These are phyloP conservation scores for Zygosaccharomyces sapae DNA, from an alignment of 1,139 yeast genomes.

Conservation along the genomic window DNA sequence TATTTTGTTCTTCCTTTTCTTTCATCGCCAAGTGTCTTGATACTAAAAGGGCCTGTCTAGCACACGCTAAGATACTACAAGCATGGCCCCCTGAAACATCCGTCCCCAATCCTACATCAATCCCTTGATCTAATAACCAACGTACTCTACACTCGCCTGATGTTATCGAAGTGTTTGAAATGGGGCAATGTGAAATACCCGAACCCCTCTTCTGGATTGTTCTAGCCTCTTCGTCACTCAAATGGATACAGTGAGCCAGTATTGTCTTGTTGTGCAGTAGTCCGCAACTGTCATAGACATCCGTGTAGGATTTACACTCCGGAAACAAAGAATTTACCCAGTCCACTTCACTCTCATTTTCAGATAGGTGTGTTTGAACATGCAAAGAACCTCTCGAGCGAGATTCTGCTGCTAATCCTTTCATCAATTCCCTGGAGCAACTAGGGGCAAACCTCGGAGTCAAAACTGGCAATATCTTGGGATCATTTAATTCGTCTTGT, in stretches of 20 bases:
- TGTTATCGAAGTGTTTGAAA: conserved; percentile 81
- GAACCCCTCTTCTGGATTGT: conserved; percentile 51
- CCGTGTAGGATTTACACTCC: conserved; percentile 61
- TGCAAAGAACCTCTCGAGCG: conserved; percentile 47
- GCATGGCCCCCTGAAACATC: conserved; percentile 93
- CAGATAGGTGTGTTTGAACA: conserved; percentile 87
- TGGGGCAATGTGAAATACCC: conserved; percentile 94
- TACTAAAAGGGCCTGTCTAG: conserved; percentile 75
- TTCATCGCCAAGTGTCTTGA: conserved; percentile 79
- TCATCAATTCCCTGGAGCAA: conserved; percentile 61
- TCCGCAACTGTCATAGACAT: conserved; percentile 64
- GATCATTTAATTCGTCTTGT: conserved; percentile 44
- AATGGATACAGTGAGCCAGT: conserved; percentile 85
- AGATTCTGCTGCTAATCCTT: conserved; percentile 60
- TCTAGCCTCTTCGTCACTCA: conserved; percentile 58
- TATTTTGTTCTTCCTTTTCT: conserved; percentile 32
- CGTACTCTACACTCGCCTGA: conserved; percentile 89
- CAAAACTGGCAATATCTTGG: conserved; percentile 62
- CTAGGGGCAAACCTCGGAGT: conserved; percentile 96
- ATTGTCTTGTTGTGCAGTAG: conserved; percentile 64
- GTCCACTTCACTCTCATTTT: conserved; percentile 67
- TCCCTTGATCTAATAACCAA: conserved; percentile 57
- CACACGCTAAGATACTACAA: conserved; percentile 68
- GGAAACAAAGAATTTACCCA: conserved; percentile 79
- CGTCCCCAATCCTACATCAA: conserved; percentile 83